Percentiles rank a stretch among this genome's conserved stretches.
phyloP scores from a whole-genome alignment of 495 filamentous ascomycete genomes.

The Schizothecium vesticola region DNA sequence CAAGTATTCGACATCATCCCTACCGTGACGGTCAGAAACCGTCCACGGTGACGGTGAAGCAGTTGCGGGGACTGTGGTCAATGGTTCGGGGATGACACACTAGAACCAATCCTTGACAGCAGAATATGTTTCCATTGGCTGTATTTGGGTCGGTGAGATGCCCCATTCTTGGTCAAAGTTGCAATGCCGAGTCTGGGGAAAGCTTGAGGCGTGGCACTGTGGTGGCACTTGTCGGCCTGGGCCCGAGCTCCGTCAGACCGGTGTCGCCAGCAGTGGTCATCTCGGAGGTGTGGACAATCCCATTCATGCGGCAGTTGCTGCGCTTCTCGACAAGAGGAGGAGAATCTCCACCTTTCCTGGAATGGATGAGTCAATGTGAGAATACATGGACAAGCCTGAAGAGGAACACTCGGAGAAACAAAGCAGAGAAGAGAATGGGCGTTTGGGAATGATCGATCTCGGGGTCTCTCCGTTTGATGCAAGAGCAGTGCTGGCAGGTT shows the following conservation, averaged over 20 bases:
- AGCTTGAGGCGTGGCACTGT: background rate
- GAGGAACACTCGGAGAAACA: background rate
- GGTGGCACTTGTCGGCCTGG: background rate
- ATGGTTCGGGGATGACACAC: background rate
- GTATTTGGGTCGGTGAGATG: background rate
- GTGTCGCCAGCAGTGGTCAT: background rate
- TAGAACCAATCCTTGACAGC: background rate
- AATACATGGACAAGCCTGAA: background rate
- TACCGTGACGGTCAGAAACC: background rate
- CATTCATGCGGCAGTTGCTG: background rate
- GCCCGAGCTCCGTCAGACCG: background rate
- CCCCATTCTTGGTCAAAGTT: background rate
- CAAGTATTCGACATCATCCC: background rate
- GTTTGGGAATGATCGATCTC: background rate
- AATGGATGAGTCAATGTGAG: background rate
- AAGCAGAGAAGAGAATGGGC: background rate
- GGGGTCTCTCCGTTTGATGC: background rate
- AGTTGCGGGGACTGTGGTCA: conserved; percentile 4
- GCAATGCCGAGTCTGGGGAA: background rate
- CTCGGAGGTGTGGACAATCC: background rate
- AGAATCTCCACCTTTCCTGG: background rate
- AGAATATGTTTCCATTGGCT: background rate
- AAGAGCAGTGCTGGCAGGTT: background rate
- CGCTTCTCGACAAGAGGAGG: background rate
- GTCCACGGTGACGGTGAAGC: background rate